These are phyloP conservation scores for Kwoniella newhampshirensis DNA, from an alignment of 768 basidiomycete genomes.

Conservation along the genomic window DNA sequence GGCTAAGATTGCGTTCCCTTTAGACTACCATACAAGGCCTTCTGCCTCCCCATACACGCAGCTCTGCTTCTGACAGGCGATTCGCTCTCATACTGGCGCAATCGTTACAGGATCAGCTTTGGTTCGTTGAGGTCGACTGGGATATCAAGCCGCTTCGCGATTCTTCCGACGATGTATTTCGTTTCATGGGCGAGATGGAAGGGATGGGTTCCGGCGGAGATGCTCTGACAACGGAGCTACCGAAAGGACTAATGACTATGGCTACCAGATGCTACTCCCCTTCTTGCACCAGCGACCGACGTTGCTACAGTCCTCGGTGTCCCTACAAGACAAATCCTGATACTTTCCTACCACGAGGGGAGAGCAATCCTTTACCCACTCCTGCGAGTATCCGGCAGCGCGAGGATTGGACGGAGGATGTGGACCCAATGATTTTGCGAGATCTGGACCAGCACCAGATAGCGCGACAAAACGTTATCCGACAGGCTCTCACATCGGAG, in stretches of 20 bases:
- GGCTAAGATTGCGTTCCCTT: background rate
- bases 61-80: slow-evolving; percentile 73
- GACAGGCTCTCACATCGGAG: slow-evolving; percentile 83
- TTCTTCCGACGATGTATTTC: slow-evolving; percentile 88
- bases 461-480: slow-evolving; percentile 76
- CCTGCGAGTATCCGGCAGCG: slow-evolving; percentile 4
- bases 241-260: slow-evolving; percentile 77
- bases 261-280: slow-evolving; percentile 88
- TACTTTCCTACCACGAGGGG: slow-evolving; percentile 20
- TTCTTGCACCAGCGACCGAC: slow-evolving; percentile 72
- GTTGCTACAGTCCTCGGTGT: slow-evolving; percentile 82
- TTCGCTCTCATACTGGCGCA: slow-evolving; percentile 84
- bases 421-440: slow-evolving; percentile 69
- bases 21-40: slow-evolving; percentile 85
- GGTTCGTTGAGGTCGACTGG: slow-evolving; percentile 97
- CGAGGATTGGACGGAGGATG: slow-evolving; percentile 68
- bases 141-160: slow-evolving; percentile 76
- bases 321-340: slow-evolving; percentile 40
- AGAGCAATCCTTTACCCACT: background rate
- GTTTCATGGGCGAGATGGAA: slow-evolving; percentile 75
- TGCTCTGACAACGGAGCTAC: slow-evolving; percentile 40
- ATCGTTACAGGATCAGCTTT: slow-evolving; percentile 85
- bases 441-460: slow-evolving; percentile 75
- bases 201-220: slow-evolving; percentile 41
- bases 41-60: slow-evolving; percentile 77